Evolutionary conservation across 176 grass and related monocot species (phyloP), one percentile per base, ranked within the genome.

Genomic region (Tillandsia leiboldiana): DNA sequence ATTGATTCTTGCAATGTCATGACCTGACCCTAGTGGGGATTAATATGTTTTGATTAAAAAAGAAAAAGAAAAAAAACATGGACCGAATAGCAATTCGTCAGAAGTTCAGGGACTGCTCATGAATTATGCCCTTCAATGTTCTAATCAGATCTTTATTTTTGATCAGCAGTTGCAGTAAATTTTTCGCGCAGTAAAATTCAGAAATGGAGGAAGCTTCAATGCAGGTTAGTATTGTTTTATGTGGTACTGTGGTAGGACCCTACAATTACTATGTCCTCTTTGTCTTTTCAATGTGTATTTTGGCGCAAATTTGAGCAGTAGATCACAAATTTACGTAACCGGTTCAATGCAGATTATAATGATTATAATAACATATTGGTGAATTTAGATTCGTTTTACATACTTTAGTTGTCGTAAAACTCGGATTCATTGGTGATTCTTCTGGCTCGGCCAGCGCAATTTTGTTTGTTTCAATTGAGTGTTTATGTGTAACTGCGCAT

Each of bases 151-250:
- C 9, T 15, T 61, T 23, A 2, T 61, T 61, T 6, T 59, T 59
- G 20, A 18, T 59, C 9, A 2, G 6, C 56, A 61, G 56, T 61
- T 61, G 56, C 15, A 9, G 56, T 61, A 18, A 20, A 22, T 15
- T 61, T 15, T 61, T 61, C 17, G 4, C 13, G n/a, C 13, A n/a
- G 22, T 61, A 61, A 18, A 15, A 23, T 61, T 61, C 22, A 2
- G 22, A 71, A 74, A 64, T 81, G 77, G 62, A 67, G 11, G 61
- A 63, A 2, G 66, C 28, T 18, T 80, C 63, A 50, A 54, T 80
- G 63, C 15, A 72, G 63, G 52, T 76, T 51, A 63, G 67, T 49
- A 77, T 17, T 50, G 42, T 11, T 29, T 61, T 82, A 14, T 61
- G 42, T 0, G n/a, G 6, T 9, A 49, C 56, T 67, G 28, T 15